A percentile compares a stretch with the other conserved stretches of the same genome.
Conservation (phyloP, 805 yeast species). For the Nakazawaea siamensis region DNA sequence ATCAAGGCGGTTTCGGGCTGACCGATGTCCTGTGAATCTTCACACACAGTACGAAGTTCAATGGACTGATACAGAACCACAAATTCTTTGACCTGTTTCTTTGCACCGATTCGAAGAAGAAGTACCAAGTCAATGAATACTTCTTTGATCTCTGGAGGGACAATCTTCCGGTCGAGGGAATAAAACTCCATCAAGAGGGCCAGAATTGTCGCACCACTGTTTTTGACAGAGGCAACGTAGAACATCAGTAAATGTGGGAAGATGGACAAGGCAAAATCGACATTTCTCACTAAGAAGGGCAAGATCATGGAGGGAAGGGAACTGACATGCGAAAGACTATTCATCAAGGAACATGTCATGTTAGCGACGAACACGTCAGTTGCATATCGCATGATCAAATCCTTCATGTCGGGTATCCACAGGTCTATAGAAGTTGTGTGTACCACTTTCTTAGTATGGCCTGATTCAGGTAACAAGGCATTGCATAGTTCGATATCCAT, state of each 20-base stretch:
- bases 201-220: constrained; percentile 13
- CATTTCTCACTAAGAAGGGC: too few relatives aligned
- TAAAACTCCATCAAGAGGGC: constrained; percentile 18
- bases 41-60: constrained; percentile 21
- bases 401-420: too few relatives aligned
- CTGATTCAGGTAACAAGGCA: constrained; percentile 1
- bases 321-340: too few relatives aligned
- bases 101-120: constrained; percentile 32
- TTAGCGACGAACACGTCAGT: too few relatives aligned
- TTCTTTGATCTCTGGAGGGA: constrained; percentile 12
- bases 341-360: too few relatives aligned
- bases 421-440: too few relatives aligned
- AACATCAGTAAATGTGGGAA: constrained; percentile 21
- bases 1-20: constrained; percentile 35
- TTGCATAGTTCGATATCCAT: constrained; percentile 5
- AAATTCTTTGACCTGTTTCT: constrained; percentile 20
- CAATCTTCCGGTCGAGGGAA: constrained; percentile 7
- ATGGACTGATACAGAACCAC: constrained; percentile 21
- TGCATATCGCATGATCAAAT: too few relatives aligned
- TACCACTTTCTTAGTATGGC: background rate
- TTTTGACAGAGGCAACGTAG: constrained; percentile 14
- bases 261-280: too few relatives aligned
- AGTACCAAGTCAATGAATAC: constrained; percentile 24
- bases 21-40: constrained; percentile 24
- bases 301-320: too few relatives aligned